A percentile compares a stretch with the other conserved stretches of the same genome.
Evolutionary conservation across 2,329 filamentous ascomycete genomes (phyloP).

Genomic region (Fusarium lateritium): DNA sequence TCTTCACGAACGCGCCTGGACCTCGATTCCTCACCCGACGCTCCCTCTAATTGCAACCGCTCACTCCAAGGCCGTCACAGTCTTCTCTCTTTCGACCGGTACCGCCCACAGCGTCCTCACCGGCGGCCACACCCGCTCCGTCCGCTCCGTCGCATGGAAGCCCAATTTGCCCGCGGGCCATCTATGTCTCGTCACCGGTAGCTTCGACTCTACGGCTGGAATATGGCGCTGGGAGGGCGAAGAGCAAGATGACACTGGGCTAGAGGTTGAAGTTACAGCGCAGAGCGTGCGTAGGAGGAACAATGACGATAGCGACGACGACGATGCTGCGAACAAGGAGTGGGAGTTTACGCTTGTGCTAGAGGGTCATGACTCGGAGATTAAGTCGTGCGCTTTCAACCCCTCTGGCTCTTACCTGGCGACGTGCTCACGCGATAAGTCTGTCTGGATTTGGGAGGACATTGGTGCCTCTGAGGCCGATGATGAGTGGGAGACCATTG

Average conservation of each 20-base stretch:
- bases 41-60: constrained; percentile 91
- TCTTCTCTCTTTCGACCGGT: constrained; percentile 89
- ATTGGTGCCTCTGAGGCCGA: constrained; percentile 80
- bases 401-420: constrained; percentile 84
- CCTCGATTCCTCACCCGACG: constrained; percentile 85
- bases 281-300: constrained; percentile 39
- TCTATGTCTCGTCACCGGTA: constrained; percentile 89
- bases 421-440: constrained; percentile 93
- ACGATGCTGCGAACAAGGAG: constrained; percentile 77
- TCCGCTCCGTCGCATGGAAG: constrained; percentile 92
- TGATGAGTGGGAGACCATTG: constrained; percentile 97
- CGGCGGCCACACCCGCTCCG: constrained; percentile 90
- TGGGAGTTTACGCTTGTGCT: constrained; percentile 95
- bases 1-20: constrained; percentile 84
- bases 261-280: constrained; percentile 62
- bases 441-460: constrained; percentile 99
- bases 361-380: constrained; percentile 95
- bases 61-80: constrained; percentile 86
- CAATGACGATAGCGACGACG: constrained; percentile 46
- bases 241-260: constrained; percentile 47
- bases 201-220: constrained; percentile 93
- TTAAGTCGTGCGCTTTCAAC: constrained; percentile 84
- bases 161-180: constrained; percentile 72
- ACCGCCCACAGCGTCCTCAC: constrained; percentile 83
- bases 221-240: constrained; percentile 80